Evolutionary conservation across 352 stramenopile species (phyloP).

Genomic region (Phytophthora podocarpi): DNA sequence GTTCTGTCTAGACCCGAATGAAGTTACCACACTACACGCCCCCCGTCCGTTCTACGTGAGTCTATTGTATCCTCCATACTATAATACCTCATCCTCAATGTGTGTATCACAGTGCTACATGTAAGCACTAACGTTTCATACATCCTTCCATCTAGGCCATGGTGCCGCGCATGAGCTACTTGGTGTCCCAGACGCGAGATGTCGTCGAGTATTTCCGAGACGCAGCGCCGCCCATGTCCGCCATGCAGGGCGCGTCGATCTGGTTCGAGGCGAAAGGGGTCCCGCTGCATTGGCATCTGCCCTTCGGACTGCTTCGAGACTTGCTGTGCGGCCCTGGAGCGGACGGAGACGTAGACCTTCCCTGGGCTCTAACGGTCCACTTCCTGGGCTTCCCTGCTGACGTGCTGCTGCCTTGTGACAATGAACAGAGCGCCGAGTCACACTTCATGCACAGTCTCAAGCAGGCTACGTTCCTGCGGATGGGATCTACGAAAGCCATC

Average conservation of each 20-base stretch:
- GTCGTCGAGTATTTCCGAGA: conserved; percentile 85
- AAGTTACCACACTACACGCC: conserved; percentile 82
- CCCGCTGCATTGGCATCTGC: conserved; percentile 81
- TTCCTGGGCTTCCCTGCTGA: conserved; percentile 77
- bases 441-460: conserved; percentile 90
- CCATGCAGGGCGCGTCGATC: conserved; percentile 54
- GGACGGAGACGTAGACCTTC: conserved; percentile 31
- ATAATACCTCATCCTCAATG: neutral
- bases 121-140: neutral
- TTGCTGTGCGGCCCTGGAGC: conserved; percentile 33
- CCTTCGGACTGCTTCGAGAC: conserved; percentile 77
- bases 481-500: conserved; percentile 79
- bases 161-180: conserved; percentile 82
- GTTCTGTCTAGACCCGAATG: conserved; percentile 73
- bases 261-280: conserved; percentile 73
- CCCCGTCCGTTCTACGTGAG: conserved; percentile 82
- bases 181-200: conserved; percentile 71
- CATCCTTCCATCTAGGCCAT: conserved; percentile 77
- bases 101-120: neutral
- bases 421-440: conserved; percentile 74
- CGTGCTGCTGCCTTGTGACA: conserved; percentile 69
- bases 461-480: conserved; percentile 75
- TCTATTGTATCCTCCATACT: neutral
- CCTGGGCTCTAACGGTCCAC: conserved; percentile 80
- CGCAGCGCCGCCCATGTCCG: conserved; percentile 66